Conservation (phyloP, 1,284 basidiomycete species). For the Microbotryomycetes sp. region DNA sequence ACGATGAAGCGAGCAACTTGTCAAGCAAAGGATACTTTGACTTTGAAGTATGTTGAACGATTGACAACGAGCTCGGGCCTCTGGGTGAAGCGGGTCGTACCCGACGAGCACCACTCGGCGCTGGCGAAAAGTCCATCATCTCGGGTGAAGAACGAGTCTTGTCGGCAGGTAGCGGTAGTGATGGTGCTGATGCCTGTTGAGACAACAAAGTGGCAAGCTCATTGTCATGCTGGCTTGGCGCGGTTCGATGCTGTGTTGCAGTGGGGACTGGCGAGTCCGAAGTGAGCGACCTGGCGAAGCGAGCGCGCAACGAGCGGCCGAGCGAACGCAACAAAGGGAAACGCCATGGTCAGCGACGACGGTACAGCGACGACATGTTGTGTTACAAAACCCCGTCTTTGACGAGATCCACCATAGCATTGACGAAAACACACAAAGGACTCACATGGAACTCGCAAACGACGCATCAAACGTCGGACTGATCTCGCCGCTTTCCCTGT, state of each 20-base stretch:
- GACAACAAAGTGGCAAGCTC: background rate
- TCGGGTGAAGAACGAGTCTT: slow-evolving; percentile 4
- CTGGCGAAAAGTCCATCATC: slow-evolving; percentile 31
- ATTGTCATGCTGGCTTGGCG: background rate
- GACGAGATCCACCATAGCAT: background rate
- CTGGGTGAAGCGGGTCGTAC: background rate
- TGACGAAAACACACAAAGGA: background rate
- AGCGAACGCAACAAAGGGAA: slow-evolving; percentile 1
- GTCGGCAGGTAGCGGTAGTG: background rate
- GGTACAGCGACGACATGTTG: background rate
- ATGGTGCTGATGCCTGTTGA: no score
- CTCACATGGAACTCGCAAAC: slow-evolving; percentile 33
- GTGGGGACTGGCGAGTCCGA: slow-evolving; percentile 16
- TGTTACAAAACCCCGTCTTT: background rate
- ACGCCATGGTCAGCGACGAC: no score
- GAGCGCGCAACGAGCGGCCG: background rate
- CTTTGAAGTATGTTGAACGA: background rate
- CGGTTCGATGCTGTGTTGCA: slow-evolving; percentile 5
- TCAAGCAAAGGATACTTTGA: background rate
- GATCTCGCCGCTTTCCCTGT: slow-evolving; percentile 29
- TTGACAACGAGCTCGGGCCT: background rate
- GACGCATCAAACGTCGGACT: slow-evolving; percentile 31
- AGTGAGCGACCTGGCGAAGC: slow-evolving; percentile 23
- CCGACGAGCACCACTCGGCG: background rate
- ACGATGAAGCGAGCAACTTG: background rate